phyloP scores from a whole-genome alignment of 805 yeast species.

The Jamesozyma piceae region DNA sequence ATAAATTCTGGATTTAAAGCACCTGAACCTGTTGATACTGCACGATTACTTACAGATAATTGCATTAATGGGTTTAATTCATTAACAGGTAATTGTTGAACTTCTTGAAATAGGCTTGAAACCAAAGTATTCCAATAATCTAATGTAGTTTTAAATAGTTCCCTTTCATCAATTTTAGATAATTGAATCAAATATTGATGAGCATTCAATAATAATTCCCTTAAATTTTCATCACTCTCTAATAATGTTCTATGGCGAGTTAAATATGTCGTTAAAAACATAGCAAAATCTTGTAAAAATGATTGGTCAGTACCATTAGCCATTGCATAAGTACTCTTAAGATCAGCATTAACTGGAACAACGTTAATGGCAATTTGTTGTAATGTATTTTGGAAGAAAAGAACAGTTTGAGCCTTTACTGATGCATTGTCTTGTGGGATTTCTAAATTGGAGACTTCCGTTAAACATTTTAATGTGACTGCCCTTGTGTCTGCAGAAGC shows the following conservation, averaged over 20 bases:
- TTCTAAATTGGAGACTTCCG: constrained; percentile 72
- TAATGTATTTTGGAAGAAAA: constrained; percentile 64
- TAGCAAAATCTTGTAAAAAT: constrained; percentile 87
- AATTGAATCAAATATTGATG: constrained; percentile 76
- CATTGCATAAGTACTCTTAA: constrained; percentile 58
- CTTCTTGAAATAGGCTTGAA: constrained; percentile 72
- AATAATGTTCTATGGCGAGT: constrained; percentile 59
- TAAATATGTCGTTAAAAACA: constrained; percentile 81
- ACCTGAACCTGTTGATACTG: constrained; percentile 48
- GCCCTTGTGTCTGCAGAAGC: constrained; percentile 73
- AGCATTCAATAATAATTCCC: constrained; percentile 56
- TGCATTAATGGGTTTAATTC: constrained; percentile 74
- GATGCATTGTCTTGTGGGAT: constrained; percentile 42
- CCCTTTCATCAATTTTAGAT: constrained; percentile 90
- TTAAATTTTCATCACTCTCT: constrained; percentile 46
- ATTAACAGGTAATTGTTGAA: constrained; percentile 64
- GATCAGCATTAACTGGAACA: constrained; percentile 64
- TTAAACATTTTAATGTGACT: constrained; percentile 79
- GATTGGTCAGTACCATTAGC: constrained; percentile 85
- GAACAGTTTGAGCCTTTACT: constrained; percentile 42
- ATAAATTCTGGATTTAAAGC: constrained; percentile 78
- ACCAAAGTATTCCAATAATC: constrained; percentile 92
- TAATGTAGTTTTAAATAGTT: constrained; percentile 85
- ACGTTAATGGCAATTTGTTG: constrained; percentile 53
- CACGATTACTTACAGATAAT: constrained; percentile 36